A percentile compares a stretch with the other conserved stretches of the same genome.
Conservation (phyloP, 257 asterid species). For the Solanum tarapatanum region DNA sequence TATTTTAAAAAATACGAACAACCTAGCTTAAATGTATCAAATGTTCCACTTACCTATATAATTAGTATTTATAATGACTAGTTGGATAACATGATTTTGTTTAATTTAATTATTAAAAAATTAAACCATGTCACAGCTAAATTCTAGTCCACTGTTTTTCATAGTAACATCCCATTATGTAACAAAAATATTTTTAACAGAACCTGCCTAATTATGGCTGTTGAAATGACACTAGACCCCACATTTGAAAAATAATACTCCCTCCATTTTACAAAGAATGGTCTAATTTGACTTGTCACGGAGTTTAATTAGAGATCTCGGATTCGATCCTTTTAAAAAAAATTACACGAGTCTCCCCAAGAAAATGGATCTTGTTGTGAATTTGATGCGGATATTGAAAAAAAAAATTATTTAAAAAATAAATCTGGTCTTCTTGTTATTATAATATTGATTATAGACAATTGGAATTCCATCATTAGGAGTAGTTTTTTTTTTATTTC, state of each 20-base stretch:
- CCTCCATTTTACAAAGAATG: too few species aligned
- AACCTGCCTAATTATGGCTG: not conserved
- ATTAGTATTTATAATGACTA: not conserved
- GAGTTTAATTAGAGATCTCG: fast-evolving
- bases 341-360: fast-evolving
- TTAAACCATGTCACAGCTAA: not conserved
- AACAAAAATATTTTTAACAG: not conserved
- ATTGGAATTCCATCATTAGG: not conserved
- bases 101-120: not conserved
- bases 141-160: not conserved
- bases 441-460: not conserved
- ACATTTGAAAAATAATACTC: not conserved
- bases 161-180: not conserved
- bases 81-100: not conserved
- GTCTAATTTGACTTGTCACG: too few species aligned
- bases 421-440: not conserved
- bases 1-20: not conserved
- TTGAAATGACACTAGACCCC: not conserved
- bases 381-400: not conserved
- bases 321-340: not conserved
- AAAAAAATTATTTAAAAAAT: not conserved
- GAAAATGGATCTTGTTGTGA: not conserved
- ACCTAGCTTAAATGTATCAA: not conserved
- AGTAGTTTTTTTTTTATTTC: not conserved
- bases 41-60: not conserved